Evolutionary conservation across 768 basidiomycete genomes (phyloP), one percentile per base, ranked within the genome.

Genomic region (Brasilioporus rufonigricans): DNA sequence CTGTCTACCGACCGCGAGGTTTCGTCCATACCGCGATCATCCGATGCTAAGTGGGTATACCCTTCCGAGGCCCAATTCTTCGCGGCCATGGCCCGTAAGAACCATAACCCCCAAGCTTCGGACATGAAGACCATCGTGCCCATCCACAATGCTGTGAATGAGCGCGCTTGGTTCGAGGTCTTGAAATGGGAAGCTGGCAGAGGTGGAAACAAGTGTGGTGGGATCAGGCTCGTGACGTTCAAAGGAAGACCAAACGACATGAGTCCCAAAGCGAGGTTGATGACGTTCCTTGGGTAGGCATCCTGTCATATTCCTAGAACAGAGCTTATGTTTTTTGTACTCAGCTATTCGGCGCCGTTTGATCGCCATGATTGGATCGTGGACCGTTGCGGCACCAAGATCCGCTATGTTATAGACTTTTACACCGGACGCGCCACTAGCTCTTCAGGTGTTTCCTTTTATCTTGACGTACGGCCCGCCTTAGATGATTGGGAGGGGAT

Each of bases 51-150:
- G 53, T 99, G 97, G 97, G 90, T 97, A 45, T 99, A 99, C 72
- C 97, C 97, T 23, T 98, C 96, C 19, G 93, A 98, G 69, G 84
- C 89, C n/a, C 96, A 98, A 73, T 99, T 99, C 79, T 98, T 90
- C 72, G 80, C 89, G n/a, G 96, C 97, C 19, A 94, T 99, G 87
- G 82, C 86, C 53, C 85, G 96, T 55, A 98, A 98, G 75, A 86
- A 97, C 63, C 91, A 97, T 70, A 84, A 87, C 51, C 95, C 95
- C 4, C 80, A 85, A 29, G 80, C 88, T 21, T 68, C 78, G n/a
- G 96, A 98, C 74, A 98, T 98, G 95, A 84, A 81, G 65, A 89
- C 91, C 27, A 87, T 99, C 65, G 93, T 99, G 21, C 96, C 95
- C 14, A 99, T 99, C 47, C 97, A 99, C 73, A 99, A 99, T 67